phyloP scores from a whole-genome alignment of 495 filamentous ascomycete species.

The Friedmanniomyces simplex region DNA sequence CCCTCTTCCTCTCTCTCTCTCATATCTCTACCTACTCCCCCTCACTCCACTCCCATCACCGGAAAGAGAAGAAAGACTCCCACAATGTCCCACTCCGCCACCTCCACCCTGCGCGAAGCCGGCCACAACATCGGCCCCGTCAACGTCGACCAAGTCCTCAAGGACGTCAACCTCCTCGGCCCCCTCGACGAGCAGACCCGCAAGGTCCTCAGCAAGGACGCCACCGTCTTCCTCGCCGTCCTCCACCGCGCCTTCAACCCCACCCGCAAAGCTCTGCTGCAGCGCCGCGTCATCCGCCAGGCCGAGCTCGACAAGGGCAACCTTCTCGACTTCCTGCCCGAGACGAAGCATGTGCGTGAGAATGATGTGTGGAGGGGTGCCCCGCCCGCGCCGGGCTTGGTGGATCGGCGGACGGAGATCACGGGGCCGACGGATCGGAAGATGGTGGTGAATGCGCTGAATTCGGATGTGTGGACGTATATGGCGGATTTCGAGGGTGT shows the following conservation, averaged over 20 bases:
- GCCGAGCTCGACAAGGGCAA: constrained; percentile 86
- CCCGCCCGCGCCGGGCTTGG: constrained; percentile 81
- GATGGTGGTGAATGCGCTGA: constrained; percentile 98
- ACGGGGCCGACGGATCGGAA: constrained; percentile 96
- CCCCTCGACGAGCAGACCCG: constrained; percentile 62
- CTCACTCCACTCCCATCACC: not conserved
- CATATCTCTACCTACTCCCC: not conserved
- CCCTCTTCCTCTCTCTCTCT: not conserved
- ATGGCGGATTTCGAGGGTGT: constrained; percentile 98
- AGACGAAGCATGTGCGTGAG: constrained; percentile 93
- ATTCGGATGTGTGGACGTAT: constrained; percentile 97
- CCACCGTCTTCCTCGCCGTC: constrained; percentile 84
- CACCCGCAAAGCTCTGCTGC: constrained; percentile 79
- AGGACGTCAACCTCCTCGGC: constrained; percentile 80
- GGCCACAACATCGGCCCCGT: constrained; percentile 10
- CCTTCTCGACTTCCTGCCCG: constrained; percentile 87
- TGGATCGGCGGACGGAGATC: constrained; percentile 96
- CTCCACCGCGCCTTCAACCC: constrained; percentile 89
- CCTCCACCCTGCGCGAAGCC: not conserved
- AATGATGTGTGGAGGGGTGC: constrained; percentile 91
- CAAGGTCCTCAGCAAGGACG: constrained; percentile 87
- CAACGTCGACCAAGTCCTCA: constrained; percentile 46
- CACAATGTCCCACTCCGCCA: constrained; percentile 8
- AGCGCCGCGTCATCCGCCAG: constrained; percentile 79
- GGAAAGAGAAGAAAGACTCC: not conserved